Conservation (phyloP, 345 rosid species). For the Chamaenerion angustifolium region DNA sequence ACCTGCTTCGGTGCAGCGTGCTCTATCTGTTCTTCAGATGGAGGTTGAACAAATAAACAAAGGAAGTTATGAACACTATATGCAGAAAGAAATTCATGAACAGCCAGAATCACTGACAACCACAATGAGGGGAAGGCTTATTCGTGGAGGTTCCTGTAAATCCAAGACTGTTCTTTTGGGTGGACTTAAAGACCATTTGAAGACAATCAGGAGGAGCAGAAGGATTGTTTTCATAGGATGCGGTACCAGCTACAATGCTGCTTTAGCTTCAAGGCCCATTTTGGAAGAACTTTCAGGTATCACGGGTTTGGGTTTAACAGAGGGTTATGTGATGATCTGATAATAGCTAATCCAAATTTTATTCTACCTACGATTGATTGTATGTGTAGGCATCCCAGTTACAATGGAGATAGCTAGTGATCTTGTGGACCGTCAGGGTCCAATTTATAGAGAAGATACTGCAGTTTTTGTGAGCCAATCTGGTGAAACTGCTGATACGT, state of each 20-base stretch:
- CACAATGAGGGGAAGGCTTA: constrained; percentile 93
- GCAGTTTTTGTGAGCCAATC: constrained; percentile 97
- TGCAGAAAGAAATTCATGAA: constrained; percentile 98
- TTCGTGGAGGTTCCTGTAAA: constrained; percentile 78
- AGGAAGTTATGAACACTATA: constrained; percentile 81
- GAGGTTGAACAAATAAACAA: constrained; percentile 96
- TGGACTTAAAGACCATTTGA: constrained; percentile 89
- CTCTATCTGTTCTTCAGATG: constrained; percentile 89
- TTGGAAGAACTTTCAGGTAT: constrained; percentile 92
- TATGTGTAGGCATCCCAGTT: constrained; percentile 63
- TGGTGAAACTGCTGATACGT: constrained; percentile 97
- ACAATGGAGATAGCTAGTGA: constrained; percentile 99
- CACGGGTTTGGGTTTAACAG: too few relatives aligned
- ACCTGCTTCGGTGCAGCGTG: constrained; percentile 85
- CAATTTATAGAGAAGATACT: constrained; percentile 94
- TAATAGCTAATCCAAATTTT: too few relatives aligned
- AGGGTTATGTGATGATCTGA: too few relatives aligned
- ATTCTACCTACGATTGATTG: too few relatives aligned
- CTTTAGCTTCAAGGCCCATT: constrained; percentile 89
- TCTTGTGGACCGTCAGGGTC: constrained; percentile 85
- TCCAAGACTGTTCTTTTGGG: constrained; percentile 81
- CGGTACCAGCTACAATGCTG: constrained; percentile 96
- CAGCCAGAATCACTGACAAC: constrained; percentile 94
- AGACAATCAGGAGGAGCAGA: constrained; percentile 81
- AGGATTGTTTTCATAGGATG: constrained; percentile 89